These are phyloP conservation scores for Metarhizium album DNA, from an alignment of 2,329 filamentous ascomycete species.

Conservation along the genomic window DNA sequence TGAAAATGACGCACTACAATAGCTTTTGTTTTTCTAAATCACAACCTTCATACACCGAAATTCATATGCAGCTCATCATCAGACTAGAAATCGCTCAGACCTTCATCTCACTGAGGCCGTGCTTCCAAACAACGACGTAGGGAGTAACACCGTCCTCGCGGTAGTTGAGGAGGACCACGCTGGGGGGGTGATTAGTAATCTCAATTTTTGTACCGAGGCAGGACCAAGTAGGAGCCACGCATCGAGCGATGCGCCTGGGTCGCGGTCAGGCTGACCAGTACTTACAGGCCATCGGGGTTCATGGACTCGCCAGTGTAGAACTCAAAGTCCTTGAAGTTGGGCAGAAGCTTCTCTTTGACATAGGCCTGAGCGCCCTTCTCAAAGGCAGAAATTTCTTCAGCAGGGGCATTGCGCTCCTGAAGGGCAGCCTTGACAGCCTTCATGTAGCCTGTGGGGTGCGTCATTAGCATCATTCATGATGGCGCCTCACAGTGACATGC, in stretches of 20 bases:
- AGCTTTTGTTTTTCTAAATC: conserved; percentile 5
- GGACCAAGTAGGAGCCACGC: not conserved
- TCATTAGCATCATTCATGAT: not conserved
- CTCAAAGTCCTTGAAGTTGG: conserved; percentile 92
- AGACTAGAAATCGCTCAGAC: conserved; percentile 48
- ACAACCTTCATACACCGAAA: conserved; percentile 5
- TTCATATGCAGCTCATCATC: conserved; percentile 3
- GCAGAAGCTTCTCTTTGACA: conserved; percentile 71
- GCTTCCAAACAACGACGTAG: conserved; percentile 88
- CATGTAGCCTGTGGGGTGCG: conserved; percentile 59
- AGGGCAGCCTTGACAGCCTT: conserved; percentile 71
- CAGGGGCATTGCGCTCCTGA: conserved; percentile 48
- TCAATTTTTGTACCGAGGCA: not conserved
- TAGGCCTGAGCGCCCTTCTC: conserved; percentile 63
- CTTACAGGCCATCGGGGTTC: conserved; percentile 89
- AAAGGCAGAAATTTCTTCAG: conserved; percentile 64
- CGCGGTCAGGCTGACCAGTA: conserved; percentile 14
- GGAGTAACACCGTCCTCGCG: conserved; percentile 91
- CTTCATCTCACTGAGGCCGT: conserved; percentile 82
- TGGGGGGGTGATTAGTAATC: conserved; percentile 21
- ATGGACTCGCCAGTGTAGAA: conserved; percentile 88
- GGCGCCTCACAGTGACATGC: not conserved
- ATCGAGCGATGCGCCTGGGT: not conserved
- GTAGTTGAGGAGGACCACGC: conserved; percentile 91
- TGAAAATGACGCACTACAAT: conserved; percentile 1